phyloP scores from a whole-genome alignment of 2,329 filamentous ascomycete genomes.

The Coniella lustricola region DNA sequence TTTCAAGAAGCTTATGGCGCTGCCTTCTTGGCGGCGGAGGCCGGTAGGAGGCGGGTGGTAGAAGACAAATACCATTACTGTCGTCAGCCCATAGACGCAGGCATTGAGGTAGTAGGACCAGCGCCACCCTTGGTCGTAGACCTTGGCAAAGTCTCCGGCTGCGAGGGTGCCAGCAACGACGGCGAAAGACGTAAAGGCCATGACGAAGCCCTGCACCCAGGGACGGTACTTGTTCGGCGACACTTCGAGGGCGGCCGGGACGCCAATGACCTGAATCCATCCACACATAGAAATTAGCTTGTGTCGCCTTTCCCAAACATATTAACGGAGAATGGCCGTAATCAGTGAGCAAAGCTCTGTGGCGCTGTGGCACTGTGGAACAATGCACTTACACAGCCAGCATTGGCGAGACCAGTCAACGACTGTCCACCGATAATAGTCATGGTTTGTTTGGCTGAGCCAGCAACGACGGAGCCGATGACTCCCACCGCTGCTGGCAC shows the following conservation, averaged over 20 bases:
- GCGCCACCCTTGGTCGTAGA: slow-evolving; percentile 5
- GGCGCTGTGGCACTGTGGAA: too few relatives aligned
- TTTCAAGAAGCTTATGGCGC: background rate
- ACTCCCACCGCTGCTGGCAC: slow-evolving; percentile 3
- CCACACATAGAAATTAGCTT: too few relatives aligned
- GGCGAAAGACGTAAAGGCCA: slow-evolving; percentile 1
- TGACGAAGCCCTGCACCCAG: slow-evolving; percentile 4
- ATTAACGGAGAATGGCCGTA: too few relatives aligned
- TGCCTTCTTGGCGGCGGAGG: slow-evolving; percentile 3
- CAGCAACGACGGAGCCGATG: slow-evolving; percentile 4
- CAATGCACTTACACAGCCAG: slow-evolving; percentile 5
- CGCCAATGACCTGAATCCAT: slow-evolving; percentile 7
- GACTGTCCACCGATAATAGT: slow-evolving; percentile 8
- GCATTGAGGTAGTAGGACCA: slow-evolving; percentile 13
- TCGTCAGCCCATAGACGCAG: slow-evolving; percentile 2
- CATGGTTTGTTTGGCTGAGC: slow-evolving; percentile 5
- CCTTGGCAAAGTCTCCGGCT: slow-evolving; percentile 11
- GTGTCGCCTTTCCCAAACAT: too few relatives aligned
- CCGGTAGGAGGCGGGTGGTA: slow-evolving; percentile 11
- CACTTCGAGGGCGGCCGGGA: slow-evolving; percentile 4
- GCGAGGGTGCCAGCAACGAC: slow-evolving; percentile 7
- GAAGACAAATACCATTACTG: slow-evolving; percentile 1
- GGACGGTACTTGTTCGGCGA: slow-evolving; percentile 7
- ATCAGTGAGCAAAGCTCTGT: too few relatives aligned
- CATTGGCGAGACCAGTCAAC: slow-evolving; percentile 10